Evolutionary conservation across 495 filamentous ascomycete species (phyloP).

Genomic region (Xanthoparmelia taractica): DNA sequence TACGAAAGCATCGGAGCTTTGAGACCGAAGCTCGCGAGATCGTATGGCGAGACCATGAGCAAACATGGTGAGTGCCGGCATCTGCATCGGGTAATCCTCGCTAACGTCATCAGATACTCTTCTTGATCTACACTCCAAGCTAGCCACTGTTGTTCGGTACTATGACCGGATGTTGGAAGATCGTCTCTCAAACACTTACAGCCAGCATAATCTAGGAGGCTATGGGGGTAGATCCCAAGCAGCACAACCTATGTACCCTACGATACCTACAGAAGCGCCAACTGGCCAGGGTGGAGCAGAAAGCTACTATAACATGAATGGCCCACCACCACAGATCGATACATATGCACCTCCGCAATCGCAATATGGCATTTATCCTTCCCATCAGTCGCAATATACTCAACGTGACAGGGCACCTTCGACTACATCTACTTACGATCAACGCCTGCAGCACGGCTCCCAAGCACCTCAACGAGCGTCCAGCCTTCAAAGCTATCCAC

Average conservation of each 20-base stretch:
- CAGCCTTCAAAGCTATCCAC: constrained; percentile 21
- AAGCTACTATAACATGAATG: constrained; percentile 70
- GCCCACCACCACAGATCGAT: constrained; percentile 40
- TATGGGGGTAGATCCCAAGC: constrained; percentile 34
- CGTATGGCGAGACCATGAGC: constrained; percentile 98
- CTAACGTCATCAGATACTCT: constrained; percentile 61
- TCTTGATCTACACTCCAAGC: constrained; percentile 86
- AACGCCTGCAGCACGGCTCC: constrained; percentile 16
- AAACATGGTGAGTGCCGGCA: constrained; percentile 71
- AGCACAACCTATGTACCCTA: constrained; percentile 58
- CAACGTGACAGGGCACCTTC: constrained; percentile 24
- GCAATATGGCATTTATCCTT: constrained; percentile 24
- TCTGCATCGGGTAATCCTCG: neutral
- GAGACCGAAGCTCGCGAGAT: constrained; percentile 87
- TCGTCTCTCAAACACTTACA: constrained; percentile 83
- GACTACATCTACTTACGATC: constrained; percentile 26
- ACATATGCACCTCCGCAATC: constrained; percentile 29
- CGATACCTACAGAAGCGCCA: constrained; percentile 46
- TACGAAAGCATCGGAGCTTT: constrained; percentile 93
- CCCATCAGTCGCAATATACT: constrained; percentile 25
- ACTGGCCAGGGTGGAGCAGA: constrained; percentile 54
- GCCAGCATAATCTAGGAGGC: constrained; percentile 55
- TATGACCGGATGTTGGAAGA: constrained; percentile 98
- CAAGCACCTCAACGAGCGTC: constrained; percentile 26
- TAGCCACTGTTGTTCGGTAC: constrained; percentile 95